These are phyloP conservation scores for Pestalotiopsis sp. DNA, from an alignment of 2,329 filamentous ascomycete species.

Conservation along the genomic window DNA sequence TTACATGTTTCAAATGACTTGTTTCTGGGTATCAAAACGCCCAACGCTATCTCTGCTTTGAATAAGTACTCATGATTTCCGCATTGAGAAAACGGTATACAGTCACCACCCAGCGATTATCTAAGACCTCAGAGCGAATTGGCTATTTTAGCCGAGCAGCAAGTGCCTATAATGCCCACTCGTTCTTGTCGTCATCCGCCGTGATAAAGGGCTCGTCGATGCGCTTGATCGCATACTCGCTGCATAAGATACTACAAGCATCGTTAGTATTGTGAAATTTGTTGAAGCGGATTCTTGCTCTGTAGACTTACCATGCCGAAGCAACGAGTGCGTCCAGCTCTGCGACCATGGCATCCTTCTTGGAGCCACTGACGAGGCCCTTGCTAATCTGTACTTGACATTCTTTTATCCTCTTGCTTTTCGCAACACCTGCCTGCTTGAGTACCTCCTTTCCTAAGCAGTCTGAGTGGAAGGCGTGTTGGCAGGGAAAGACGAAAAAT, in stretches of 20 bases:
- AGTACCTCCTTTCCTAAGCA: slow-evolving; percentile 87
- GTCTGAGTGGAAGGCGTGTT: slow-evolving; percentile 96
- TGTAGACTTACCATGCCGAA: slow-evolving; percentile 72
- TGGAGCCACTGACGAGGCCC: slow-evolving; percentile 69
- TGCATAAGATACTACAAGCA: slow-evolving; percentile 78
- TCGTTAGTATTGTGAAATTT: neutral
- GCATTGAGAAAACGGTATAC: neutral
- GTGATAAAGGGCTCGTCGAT: slow-evolving; percentile 92
- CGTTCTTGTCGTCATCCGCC: slow-evolving; percentile 70
- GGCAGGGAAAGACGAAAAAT: slow-evolving; percentile 98
- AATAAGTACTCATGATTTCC: neutral
- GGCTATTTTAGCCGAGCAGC: neutral
- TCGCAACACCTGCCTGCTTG: slow-evolving; percentile 76
- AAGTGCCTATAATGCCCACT: slow-evolving; percentile 70
- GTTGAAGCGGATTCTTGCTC: slow-evolving; percentile 4
- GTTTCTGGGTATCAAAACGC: neutral
- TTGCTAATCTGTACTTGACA: slow-evolving; percentile 82
- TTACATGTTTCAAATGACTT: neutral
- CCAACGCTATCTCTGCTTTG: neutral
- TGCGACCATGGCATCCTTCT: slow-evolving; percentile 79
- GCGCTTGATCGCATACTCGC: slow-evolving; percentile 90
- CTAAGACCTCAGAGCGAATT: neutral
- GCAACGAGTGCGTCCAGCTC: slow-evolving; percentile 94
- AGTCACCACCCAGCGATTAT: neutral
- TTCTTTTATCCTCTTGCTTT: slow-evolving; percentile 80